Percentiles rank a stretch among this genome's conserved stretches.
Evolutionary conservation across 306 rosid genomes (phyloP).

Genomic region (Quercus rubra): DNA sequence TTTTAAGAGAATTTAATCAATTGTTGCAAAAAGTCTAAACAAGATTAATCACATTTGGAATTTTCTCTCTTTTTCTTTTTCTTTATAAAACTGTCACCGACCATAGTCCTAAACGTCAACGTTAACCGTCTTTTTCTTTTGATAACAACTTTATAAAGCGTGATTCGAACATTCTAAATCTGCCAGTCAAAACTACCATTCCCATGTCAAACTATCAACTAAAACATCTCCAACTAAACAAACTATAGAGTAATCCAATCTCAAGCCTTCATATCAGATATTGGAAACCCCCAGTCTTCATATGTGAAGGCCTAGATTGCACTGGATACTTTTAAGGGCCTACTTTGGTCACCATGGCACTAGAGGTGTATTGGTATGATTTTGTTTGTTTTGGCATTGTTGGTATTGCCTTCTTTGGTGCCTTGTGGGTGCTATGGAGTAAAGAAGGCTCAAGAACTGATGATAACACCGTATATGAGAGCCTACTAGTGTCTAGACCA

Average conservation of each 20-base stretch:
- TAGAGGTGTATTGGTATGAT: slow-evolving; percentile 63
- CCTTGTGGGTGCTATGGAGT: slow-evolving; percentile 53
- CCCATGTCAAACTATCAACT: slow-evolving; percentile 22
- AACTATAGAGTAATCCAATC: neutral
- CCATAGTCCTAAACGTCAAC: neutral
- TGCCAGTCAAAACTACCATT: slow-evolving; percentile 53
- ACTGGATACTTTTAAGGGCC: neutral
- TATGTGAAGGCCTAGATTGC: neutral
- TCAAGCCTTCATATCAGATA: neutral
- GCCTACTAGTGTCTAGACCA: slow-evolving; percentile 39
- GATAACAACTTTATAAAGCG: neutral
- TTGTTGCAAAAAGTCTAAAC: neutral
- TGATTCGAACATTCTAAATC: neutral
- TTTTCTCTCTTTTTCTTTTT: neutral
- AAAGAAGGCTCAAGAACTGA: slow-evolving; percentile 35
- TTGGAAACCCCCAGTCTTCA: neutral
- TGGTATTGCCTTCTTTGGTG: slow-evolving; percentile 29
- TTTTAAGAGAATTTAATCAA: neutral
- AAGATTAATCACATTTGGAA: neutral
- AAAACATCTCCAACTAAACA: neutral
- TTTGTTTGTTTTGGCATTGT: slow-evolving; percentile 66
- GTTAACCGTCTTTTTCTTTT: neutral
- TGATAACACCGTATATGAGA: slow-evolving; percentile 35
- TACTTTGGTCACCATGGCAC: slow-evolving; percentile 28
- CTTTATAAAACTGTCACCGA: neutral